Conservation (phyloP, 2,329 filamentous ascomycete species). For the Rhytidhysteron rufulum region DNA sequence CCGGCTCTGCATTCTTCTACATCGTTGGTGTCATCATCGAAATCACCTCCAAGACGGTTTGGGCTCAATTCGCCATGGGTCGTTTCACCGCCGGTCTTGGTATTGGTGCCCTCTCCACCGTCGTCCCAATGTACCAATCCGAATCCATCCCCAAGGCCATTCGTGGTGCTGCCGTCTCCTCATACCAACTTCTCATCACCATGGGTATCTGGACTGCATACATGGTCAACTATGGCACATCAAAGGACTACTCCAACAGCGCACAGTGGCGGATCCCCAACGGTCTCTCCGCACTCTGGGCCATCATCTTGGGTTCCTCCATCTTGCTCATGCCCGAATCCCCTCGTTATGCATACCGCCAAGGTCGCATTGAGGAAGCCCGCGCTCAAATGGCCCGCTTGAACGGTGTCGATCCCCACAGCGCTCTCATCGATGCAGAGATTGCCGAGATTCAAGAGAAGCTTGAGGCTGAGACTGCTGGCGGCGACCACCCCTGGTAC, state of each 20-base stretch:
- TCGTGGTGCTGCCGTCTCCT: conserved; percentile 26
- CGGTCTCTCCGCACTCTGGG: conserved; percentile 3
- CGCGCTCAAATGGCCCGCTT: conserved; percentile 45
- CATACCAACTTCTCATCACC: conserved; percentile 5
- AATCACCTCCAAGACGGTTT: conserved; percentile 51
- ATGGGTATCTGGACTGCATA: conserved; percentile 5
- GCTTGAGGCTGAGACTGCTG: conserved; percentile 45
- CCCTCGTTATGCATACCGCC: conserved; percentile 41
- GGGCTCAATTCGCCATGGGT: conserved; percentile 59
- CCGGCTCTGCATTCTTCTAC: conserved; percentile 54
- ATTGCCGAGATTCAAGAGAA: conserved; percentile 51
- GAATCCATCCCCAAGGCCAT: conserved; percentile 45
- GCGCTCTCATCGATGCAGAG: conserved; percentile 47
- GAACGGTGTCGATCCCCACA: conserved; percentile 50
- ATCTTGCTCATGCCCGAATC: conserved; percentile 4
- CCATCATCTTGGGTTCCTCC: conserved; percentile 1
- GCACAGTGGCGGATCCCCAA: conserved; percentile 3
- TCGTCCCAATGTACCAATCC: conserved; percentile 41
- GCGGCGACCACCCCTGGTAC: conserved; percentile 46
- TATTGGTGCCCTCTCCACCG: conserved; percentile 57
- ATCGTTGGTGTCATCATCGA: conserved; percentile 60
- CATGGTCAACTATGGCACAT: conserved; percentile 2
- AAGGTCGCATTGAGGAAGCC: conserved; percentile 44
- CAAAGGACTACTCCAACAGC: conserved; percentile 4
- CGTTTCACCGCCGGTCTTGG: conserved; percentile 59